Conservation (phyloP, 306 rosid genomes). For the Urtica urens region DNA sequence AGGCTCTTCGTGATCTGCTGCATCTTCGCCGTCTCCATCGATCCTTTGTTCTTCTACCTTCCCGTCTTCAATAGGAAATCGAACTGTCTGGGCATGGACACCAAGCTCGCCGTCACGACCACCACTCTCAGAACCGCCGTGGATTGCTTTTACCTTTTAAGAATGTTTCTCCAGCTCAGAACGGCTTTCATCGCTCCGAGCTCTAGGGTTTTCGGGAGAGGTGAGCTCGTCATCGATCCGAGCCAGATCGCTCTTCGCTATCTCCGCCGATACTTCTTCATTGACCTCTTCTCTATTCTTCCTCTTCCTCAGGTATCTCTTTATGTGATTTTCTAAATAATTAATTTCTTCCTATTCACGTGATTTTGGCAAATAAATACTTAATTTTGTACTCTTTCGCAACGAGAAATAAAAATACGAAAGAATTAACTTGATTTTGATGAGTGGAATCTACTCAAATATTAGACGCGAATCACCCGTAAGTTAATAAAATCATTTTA, state of each 20-base stretch:
- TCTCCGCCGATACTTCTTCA: constrained; percentile 48
- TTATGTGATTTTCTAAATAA: background rate
- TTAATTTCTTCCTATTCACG: background rate
- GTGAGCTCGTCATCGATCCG: constrained; percentile 91
- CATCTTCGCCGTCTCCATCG: constrained; percentile 62
- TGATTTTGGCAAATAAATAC: no score
- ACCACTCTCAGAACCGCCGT: constrained; percentile 36
- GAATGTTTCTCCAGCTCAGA: constrained; percentile 61
- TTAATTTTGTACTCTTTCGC: no score
- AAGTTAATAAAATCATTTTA: no score
- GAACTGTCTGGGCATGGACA: constrained; percentile 66
- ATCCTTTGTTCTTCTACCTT: constrained; percentile 81
- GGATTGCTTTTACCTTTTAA: constrained; percentile 53
- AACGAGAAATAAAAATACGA: no score
- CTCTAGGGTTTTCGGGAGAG: constrained; percentile 86
- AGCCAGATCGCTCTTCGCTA: constrained; percentile 62
- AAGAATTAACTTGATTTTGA: no score
- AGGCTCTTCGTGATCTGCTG: constrained; percentile 67
- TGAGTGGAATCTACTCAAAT: no score
- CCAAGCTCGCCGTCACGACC: constrained; percentile 31
- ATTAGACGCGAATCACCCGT: no score
- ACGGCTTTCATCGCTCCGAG: constrained; percentile 89
- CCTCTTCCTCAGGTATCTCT: constrained; percentile 82
- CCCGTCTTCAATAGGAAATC: constrained; percentile 58
- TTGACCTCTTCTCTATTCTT: constrained; percentile 60